Base-by-base conservation (phyloP, 2,329 filamentous ascomycete genomes). In the Magnaporthiopsis incrustans region DNA sequence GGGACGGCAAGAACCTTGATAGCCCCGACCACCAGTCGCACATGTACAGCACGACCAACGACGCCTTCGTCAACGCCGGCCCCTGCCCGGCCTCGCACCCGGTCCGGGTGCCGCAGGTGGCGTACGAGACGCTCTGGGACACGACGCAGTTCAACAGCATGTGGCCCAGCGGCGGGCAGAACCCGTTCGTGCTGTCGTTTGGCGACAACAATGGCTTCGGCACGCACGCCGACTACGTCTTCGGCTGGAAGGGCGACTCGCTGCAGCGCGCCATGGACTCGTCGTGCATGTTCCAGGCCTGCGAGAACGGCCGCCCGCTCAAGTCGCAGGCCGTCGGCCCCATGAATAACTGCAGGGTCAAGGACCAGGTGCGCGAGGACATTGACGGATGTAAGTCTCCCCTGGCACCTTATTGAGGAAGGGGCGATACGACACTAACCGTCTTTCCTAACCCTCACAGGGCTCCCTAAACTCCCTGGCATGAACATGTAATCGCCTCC, bases 1-100 rank as follows among this genome's bases (percentile, higher is more conserved):
- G 86, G 86, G 79, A 89, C 66, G 86, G 86, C 44, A 74, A 76
- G 59, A 80, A 85, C 67, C 69, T 84, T 27, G 84, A 87, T 70
- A 78, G 78, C 8, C 60, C 75, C 1, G 77, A 86, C 71, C 84
- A 87, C 72, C 69, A 71, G 35, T 70, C 69, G 33, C 72, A 74
- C 66, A 71, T 74, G 69, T 72, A 70, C 68, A 68, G 69, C 66
- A 72, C 71, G 14, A 63, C 60, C 5, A 63, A 65, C n/a, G 70
- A 71, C 32, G 68, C 71, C 14, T 73, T 73, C 64, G 50, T 67
- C 26, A 65, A 67, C 18, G 69, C 69, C 1, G 69, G 67, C 0
- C 61, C 68, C 15, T 73, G 71, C 66, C 72, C 71, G 14, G 61
- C 70, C 1, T 69, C 69, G 11, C 72, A 73, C 66, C 72, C 73